phyloP scores from a whole-genome alignment of 1,284 basidiomycete genomes.

The Apiotrichum porosum region DNA sequence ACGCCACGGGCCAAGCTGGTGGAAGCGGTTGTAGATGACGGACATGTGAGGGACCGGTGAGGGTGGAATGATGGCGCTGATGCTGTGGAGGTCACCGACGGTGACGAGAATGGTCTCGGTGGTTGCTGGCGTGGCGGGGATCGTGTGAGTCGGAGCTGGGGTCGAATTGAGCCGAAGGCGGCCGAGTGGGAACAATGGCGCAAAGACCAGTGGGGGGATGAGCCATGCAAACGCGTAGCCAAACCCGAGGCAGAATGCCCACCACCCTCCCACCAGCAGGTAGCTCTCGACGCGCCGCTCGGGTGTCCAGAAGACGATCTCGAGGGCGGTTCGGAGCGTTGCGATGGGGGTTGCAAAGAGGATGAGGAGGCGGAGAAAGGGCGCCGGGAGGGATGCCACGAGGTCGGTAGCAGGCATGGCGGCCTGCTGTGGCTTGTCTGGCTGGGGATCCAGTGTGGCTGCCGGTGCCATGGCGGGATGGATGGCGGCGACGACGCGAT shows the following conservation, averaged over 20 bases:
- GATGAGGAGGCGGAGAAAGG: conserved; percentile 45
- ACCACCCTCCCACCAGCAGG: conserved; percentile 66
- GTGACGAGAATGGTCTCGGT: conserved; percentile 57
- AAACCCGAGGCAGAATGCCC: conserved; percentile 66
- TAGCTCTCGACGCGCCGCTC: conserved; percentile 61
- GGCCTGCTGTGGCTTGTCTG: not conserved
- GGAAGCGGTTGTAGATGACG: conserved; percentile 32
- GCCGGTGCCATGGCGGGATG: not conserved
- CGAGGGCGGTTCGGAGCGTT: conserved; percentile 51
- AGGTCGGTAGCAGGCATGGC: conserved; percentile 26
- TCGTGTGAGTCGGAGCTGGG: conserved; percentile 1
- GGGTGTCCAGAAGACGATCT: conserved; percentile 62
- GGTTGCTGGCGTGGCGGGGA: conserved; percentile 52
- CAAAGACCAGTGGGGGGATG: conserved; percentile 40
- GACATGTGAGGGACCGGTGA: conserved; percentile 26
- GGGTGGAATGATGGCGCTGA: conserved; percentile 43
- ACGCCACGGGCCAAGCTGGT: conserved; percentile 30
- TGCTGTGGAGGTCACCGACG: conserved; percentile 44
- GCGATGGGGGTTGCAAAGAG: conserved; percentile 56
- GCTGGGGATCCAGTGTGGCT: not conserved
- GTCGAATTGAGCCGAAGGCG: conserved; percentile 48
- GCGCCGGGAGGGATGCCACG: conserved; percentile 42
- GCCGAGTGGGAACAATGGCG: conserved; percentile 30
- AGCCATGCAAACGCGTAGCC: conserved; percentile 55
- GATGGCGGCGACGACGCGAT: not conserved